Evolutionary conservation across 345 rosid genomes (phyloP).

Genomic region (Cardamine resedifolia): DNA sequence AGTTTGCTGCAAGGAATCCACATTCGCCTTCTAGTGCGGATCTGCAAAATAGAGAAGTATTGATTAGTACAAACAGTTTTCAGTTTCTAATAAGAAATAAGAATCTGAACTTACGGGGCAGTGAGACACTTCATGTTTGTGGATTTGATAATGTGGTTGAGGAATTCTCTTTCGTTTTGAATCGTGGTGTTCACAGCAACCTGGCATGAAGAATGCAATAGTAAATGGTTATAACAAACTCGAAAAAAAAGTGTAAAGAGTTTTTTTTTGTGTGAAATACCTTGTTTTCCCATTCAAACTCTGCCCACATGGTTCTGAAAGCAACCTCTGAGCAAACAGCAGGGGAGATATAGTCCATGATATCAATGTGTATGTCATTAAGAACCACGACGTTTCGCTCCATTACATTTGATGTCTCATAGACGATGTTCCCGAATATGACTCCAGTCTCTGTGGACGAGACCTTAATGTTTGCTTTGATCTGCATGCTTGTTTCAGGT

Average conservation of each 20-base stretch:
- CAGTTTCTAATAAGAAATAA: neutral
- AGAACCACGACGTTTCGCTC: slow-evolving; percentile 92
- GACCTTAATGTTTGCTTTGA: slow-evolving; percentile 98
- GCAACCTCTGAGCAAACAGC: slow-evolving; percentile 88
- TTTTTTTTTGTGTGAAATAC: too few species aligned
- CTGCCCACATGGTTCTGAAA: slow-evolving; percentile 98
- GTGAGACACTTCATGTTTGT: slow-evolving; percentile 46
- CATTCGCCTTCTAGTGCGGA: slow-evolving; percentile 84
- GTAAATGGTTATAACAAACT: neutral
- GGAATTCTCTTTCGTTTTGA: slow-evolving; percentile 42
- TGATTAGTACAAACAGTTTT: neutral
- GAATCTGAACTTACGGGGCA: slow-evolving; percentile 33
- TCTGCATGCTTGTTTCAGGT: slow-evolving; percentile 92
- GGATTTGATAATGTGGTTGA: slow-evolving; percentile 41
- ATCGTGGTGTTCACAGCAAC: slow-evolving; percentile 45
- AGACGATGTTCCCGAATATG: slow-evolving; percentile 94
- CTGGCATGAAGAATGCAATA: slow-evolving; percentile 20
- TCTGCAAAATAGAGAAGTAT: slow-evolving; percentile 37
- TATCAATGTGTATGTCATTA: slow-evolving; percentile 96
- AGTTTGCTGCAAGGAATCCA: slow-evolving; percentile 83
- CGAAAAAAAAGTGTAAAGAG: neutral
- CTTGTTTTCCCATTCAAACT: slow-evolving; percentile 99
- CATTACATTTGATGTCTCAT: slow-evolving; percentile 88
- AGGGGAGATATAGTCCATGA: slow-evolving; percentile 98
- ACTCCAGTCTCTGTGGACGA: slow-evolving; percentile 99